These are phyloP conservation scores for Quercus ilex DNA, from an alignment of 306 rosid genomes.

Conservation along the genomic window DNA sequence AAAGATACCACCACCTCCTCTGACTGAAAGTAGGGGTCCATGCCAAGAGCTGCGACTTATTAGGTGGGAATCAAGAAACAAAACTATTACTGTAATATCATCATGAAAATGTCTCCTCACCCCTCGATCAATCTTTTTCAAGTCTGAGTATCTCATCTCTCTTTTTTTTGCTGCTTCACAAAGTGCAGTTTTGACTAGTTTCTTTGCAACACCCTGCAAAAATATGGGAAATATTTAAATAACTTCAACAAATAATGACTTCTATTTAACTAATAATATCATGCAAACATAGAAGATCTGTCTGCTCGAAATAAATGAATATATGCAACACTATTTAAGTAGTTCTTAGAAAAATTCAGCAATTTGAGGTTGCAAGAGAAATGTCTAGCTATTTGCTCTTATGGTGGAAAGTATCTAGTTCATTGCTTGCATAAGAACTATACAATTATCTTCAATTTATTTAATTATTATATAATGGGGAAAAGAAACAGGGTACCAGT, in stretches of 20 bases:
- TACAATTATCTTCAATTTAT: not conserved
- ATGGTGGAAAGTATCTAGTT: not conserved
- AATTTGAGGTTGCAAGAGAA: not conserved
- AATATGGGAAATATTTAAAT: not conserved
- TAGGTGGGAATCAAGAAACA: constrained; percentile 67
- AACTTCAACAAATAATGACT: not conserved
- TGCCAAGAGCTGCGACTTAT: constrained; percentile 46
- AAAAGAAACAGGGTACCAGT: not conserved
- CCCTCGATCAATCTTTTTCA: constrained; percentile 87
- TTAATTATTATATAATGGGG: not conserved
- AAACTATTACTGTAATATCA: constrained; percentile 83
- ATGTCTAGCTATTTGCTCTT: not conserved
- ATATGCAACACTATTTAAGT: not conserved
- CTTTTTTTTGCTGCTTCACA: constrained; percentile 89
- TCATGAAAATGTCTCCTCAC: constrained; percentile 98
- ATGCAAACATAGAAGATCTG: not conserved
- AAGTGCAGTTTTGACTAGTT: constrained; percentile 70
- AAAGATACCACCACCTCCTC: constrained; percentile 53
- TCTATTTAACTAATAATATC: not conserved
- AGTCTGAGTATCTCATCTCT: constrained; percentile 94
- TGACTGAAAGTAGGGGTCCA: constrained; percentile 58
- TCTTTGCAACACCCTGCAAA: constrained; percentile 80
- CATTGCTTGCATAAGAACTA: not conserved
- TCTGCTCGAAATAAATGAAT: not conserved
- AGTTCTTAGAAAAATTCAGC: not conserved